These are phyloP conservation scores for Pythium folliculosum DNA, from an alignment of 352 stramenopile species.

Conservation along the genomic window DNA sequence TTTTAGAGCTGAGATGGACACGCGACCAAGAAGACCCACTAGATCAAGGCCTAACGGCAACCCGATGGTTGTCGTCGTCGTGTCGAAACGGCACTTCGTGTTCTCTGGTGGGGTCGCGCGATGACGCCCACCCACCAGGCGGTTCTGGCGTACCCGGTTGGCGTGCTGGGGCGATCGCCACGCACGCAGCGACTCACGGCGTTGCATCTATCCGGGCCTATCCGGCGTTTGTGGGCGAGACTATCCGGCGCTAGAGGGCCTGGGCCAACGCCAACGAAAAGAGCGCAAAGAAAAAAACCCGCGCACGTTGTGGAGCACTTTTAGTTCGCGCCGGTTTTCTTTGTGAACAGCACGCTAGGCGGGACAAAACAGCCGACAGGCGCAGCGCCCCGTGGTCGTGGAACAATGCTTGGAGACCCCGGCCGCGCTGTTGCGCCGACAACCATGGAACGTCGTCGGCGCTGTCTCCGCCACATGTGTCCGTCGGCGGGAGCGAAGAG, in stretches of 20 bases:
- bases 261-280: too few relatives aligned
- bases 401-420: background rate
- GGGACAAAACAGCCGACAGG: slow-evolving; percentile 8
- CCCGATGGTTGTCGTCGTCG: background rate
- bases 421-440: background rate
- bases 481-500: background rate
- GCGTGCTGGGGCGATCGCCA: background rate
- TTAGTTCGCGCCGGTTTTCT: too few relatives aligned
- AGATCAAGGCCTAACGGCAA: background rate
- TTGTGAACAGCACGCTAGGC: slow-evolving; percentile 9
- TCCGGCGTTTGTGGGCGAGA: background rate
- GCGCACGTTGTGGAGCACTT: background rate
- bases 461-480: background rate
- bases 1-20: background rate
- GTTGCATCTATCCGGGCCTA: background rate
- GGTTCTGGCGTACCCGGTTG: background rate
- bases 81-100: background rate
- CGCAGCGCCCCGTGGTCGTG: background rate
- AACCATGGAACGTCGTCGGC: background rate
- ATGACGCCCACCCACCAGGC: slow-evolving; percentile 1
- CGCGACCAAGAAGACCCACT: background rate
- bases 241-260: too few relatives aligned
- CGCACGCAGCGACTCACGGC: background rate
- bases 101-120: background rate
- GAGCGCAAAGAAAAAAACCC: background rate